These are phyloP conservation scores for Colletotrichum acutatum DNA, from an alignment of 2,329 filamentous ascomycete genomes.

Conservation along the genomic window DNA sequence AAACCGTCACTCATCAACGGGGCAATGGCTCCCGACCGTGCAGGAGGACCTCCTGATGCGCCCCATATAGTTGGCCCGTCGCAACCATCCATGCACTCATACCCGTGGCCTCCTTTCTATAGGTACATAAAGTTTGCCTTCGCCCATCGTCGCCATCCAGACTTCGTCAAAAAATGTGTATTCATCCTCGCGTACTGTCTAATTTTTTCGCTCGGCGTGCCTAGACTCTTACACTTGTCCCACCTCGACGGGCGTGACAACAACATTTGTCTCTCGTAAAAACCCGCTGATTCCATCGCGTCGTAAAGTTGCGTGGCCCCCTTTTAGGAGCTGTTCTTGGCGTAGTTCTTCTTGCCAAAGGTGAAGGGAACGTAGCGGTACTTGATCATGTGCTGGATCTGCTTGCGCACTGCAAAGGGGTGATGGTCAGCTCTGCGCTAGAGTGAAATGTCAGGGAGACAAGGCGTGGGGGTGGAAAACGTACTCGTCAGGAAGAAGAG, in stretches of 20 bases:
- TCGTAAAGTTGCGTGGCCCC: not conserved
- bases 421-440: constrained; percentile 1
- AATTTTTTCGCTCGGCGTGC: constrained; percentile 13
- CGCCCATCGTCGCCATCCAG: constrained; percentile 19
- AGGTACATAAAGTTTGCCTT: constrained; percentile 27
- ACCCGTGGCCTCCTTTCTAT: constrained; percentile 8
- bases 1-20: constrained; percentile 30
- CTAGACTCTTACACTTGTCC: constrained; percentile 23
- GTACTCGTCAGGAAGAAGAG: constrained; percentile 94
- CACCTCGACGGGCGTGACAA: not conserved
- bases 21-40: constrained; percentile 18
- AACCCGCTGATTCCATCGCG: constrained; percentile 12
- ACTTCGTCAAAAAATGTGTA: constrained; percentile 6
- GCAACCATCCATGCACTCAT: constrained; percentile 29
- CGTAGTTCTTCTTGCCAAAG: constrained; percentile 87
- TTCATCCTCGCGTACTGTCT: constrained; percentile 22
- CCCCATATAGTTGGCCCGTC: constrained; percentile 29
- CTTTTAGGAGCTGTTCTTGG: constrained; percentile 65
- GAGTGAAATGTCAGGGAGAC: not conserved
- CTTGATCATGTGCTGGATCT: constrained; percentile 99
- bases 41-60: constrained; percentile 26
- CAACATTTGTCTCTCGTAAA: not conserved
- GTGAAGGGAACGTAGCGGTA: constrained; percentile 98
- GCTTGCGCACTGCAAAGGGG: constrained; percentile 83
- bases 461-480: constrained; percentile 49